Evolutionary conservation across 2,329 filamentous ascomycete genomes (phyloP).

Genomic region (Neoarthrinium moseri): DNA sequence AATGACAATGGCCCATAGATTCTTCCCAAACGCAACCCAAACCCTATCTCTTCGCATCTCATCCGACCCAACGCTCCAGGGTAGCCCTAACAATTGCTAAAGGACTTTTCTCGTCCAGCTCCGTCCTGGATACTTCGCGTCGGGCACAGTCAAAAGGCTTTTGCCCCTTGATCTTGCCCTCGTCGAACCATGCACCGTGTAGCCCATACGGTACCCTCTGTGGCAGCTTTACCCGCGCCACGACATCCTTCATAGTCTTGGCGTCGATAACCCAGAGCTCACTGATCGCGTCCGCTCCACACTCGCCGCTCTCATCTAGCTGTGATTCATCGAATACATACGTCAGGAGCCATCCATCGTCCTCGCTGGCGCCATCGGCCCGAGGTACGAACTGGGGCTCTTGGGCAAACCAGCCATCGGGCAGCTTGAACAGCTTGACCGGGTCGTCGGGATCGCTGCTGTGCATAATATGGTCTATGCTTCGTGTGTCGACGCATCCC

Average conservation of each 20-base stretch:
- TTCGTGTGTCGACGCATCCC: constrained; percentile 61
- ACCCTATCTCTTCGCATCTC: neutral
- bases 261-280: constrained; percentile 72
- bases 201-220: constrained; percentile 70
- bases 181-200: constrained; percentile 61
- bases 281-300: constrained; percentile 42
- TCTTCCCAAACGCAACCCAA: no score
- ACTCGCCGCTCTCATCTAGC: constrained; percentile 49
- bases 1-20: no score
- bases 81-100: constrained; percentile 21
- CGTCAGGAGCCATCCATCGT: constrained; percentile 66
- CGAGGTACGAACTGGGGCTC: constrained; percentile 65
- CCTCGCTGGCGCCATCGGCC: constrained; percentile 43
- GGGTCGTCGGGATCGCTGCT: constrained; percentile 47
- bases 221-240: constrained; percentile 58
- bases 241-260: constrained; percentile 57
- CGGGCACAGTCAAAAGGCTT: constrained; percentile 24
- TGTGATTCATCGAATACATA: constrained; percentile 71
- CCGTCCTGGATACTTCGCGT: constrained; percentile 13
- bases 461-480: constrained; percentile 49
- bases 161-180: constrained; percentile 50
- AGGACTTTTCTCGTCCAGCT: constrained; percentile 20
- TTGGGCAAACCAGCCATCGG: constrained; percentile 61
- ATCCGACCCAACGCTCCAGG: constrained; percentile 24
- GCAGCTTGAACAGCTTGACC: constrained; percentile 62